Evolutionary conservation across 805 yeast genomes (phyloP), one percentile per base, ranked within the genome.

Genomic region (Kodamaea leandrae): DNA sequence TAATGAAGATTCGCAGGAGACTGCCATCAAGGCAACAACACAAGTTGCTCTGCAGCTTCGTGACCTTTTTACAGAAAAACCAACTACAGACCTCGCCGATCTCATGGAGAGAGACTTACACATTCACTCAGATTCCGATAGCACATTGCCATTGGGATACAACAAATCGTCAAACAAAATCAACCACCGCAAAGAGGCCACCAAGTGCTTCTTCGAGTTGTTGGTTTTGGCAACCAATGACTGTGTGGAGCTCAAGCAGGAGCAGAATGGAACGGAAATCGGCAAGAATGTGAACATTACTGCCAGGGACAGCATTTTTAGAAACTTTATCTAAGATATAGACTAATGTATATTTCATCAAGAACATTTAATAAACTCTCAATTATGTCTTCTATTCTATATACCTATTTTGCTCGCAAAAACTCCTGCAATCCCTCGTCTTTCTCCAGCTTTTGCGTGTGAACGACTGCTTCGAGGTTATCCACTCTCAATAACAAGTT

Each of bases 221-320:
- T 68, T 89, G 50, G 91, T 88, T 3, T 68, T 89, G 43, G 95
- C 95, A 2, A 82, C 93, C 4, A 71, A 79, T 33, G 89, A 83
- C 50, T 82, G 91, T 40, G 65, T 89, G 34, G 65, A 68, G 12
- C 60, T 88, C 30, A 62, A 76, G 26, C 96, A 87, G 63, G 68
- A 71, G 6, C 51, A 49, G 2, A 38, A 46, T 12, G 34, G 40
- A n/a, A 49, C 47, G 12, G 53, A 55, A 8, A 52, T 83, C 15
- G 86, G 81, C 48, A 83, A 82, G 4, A 77, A 74, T 27, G 80
- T 87, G 42, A 50, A 48, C n/a, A 71, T 86, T 26, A 57, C 61
- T 15, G 64, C 77, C 8, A 77, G 70, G 50, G 71, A 73, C 36
- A 54, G 62, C 23, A 51, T 69, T 21, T 65, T 54, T 34, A 46